Base-by-base conservation (phyloP, 805 yeast genomes). In the Candida berthetii region DNA sequence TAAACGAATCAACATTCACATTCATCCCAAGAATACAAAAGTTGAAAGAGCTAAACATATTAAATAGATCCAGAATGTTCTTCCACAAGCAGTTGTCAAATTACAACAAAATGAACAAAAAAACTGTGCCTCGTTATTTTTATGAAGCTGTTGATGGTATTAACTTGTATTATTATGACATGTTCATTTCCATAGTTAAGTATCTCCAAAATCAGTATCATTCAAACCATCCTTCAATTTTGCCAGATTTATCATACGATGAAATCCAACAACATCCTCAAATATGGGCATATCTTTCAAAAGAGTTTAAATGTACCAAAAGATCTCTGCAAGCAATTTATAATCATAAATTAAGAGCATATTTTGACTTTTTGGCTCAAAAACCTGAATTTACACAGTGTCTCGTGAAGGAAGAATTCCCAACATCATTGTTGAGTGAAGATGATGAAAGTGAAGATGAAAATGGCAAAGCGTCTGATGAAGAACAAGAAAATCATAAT, bases 11-110 rank as follows among this genome's bases (percentile, higher is more conserved):
- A 7, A 56, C 54, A n/a, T 84, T 85, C 59, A 69, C 61, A 38
- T 85, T 85, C 54, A 80, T 76, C 46, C 82, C 88, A 8, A 60
- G 95, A 41, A 55, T 80, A n/a, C 93, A 85, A 55, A 74, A 70
- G 37, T 53, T 85, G 41, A 73, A 76, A 50, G 87, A 83, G 54
- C 62, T 85, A 52, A 80, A 82, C 20, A 56, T 85, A 15, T 57
- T 72, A 7, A 80, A 81, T 43, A 65, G 95, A 46, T 75, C 82
- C 28, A 65, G 90, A 37, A 64, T 71, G 44, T 78, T 78, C 49
- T 85, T 84, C 61, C 64, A 65, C 36, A 78, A 73, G 41, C 87
- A 82, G 47, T 60, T 84, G 43, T 72, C 74, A 44, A 74, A 85
- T 43, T 84, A 66, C 52, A 57, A 73, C 48, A 66, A 66, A 49